Base-by-base conservation (phyloP, 179 eudicot species). In the Heliamphora pulchella region DNA sequence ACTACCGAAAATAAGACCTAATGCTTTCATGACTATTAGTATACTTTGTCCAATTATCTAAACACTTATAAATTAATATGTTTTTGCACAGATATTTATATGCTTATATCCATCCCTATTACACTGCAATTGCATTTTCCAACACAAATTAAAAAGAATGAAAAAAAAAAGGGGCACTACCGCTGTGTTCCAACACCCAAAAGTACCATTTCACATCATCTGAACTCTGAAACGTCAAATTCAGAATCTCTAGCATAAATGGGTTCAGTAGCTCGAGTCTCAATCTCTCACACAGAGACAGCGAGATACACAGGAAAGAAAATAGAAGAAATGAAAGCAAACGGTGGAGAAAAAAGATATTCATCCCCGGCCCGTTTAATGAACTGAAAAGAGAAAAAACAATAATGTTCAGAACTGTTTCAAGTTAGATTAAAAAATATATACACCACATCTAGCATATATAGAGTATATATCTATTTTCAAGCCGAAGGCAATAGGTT, bases 201-300 rank as follows among this genome's bases (percentile, higher is more conserved):
- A 55, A 20, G 57, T 44, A 41, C 55, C 2, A 50, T 50, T 73
- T 44, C 77, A 66, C 79, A 83, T 80, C 79, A 87, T 81, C 86
- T 83, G 83, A 82, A 81, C 81, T 69, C 77, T 88, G 91, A 86
- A 55, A 80, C 69, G 90, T 90, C 93, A 82, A 87, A 86, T 86
- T 89, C 92, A 88, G 89, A 89, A 88, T 86, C 91, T 86, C 75
- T 80, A 78, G 83, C 81, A 82, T 76, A 85, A 82, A 82, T 69
- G 81, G 76, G 65, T 53, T 71, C 8, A 10, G 78, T 57, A 77
- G 73, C 74, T n/a, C 50, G 47, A 20, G 68, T 69, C 73, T 70
- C 79, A 78, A 75, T 81, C 43, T 80, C 70, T 47, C 17, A 84
- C 84, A 31, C 31, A 31, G 83, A 85, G 85, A 82, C 80, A 77